Conservation (phyloP, 306 rosid genomes). For the Aeschynomene evenia region DNA sequence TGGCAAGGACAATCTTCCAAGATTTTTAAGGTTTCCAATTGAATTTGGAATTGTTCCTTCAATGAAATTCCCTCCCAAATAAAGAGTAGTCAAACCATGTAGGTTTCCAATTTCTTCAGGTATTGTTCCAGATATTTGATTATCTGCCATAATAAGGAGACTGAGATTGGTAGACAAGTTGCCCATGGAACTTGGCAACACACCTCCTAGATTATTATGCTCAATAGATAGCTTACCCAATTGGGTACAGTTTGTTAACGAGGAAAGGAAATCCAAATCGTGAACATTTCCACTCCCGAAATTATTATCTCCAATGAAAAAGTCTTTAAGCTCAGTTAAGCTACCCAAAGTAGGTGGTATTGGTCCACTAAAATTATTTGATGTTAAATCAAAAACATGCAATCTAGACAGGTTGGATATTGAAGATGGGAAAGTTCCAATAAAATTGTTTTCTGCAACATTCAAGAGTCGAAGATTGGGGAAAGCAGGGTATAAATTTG, state of each 20-base stretch:
- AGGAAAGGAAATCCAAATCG: conserved; percentile 28
- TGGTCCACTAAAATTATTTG: not conserved
- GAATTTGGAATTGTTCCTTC: conserved; percentile 26
- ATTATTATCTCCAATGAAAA: not conserved
- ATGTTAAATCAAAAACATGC: not conserved
- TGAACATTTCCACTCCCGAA: conserved; percentile 17
- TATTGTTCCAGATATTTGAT: not conserved
- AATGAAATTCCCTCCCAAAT: not conserved
- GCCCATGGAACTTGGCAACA: not conserved
- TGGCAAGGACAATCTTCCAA: not conserved
- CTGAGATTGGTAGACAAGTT: not conserved
- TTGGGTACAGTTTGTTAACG: conserved; percentile 31
- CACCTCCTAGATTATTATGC: conserved; percentile 1
- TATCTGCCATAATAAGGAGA: not conserved
- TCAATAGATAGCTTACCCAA: accelerated
- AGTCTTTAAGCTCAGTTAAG: not conserved
- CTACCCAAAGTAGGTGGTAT: conserved; percentile 18
- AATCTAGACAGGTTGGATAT: conserved; percentile 27
- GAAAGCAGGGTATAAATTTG: conserved; percentile 21
- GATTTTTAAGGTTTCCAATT: not conserved
- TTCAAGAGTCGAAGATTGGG: not conserved
- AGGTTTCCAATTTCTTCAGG: conserved; percentile 19
- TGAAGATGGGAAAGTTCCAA: conserved; percentile 9
- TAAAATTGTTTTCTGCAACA: not conserved
- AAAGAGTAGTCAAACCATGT: not conserved